Conservation (phyloP, 768 basidiomycete species). For the Leccinum sublutescens region DNA sequence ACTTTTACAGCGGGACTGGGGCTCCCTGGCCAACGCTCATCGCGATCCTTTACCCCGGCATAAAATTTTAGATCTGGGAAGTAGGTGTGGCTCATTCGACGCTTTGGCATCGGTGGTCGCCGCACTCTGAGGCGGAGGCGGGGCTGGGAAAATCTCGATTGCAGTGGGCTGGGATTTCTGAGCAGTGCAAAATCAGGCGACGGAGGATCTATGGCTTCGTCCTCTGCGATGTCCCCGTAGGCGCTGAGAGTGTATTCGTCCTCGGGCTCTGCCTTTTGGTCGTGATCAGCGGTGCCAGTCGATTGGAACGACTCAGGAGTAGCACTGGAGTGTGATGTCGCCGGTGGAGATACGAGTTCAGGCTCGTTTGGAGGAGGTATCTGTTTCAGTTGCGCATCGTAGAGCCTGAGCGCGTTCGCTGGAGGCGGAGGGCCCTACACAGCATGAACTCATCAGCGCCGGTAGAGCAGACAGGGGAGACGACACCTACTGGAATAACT, state of each 20-base stretch:
- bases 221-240: conserved; percentile 46
- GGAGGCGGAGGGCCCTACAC: too few relatives aligned
- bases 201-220: conserved; percentile 37
- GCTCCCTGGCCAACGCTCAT: conserved; percentile 15
- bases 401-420: too few relatives aligned
- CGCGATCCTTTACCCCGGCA: not conserved
- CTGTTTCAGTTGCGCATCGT: not conserved
- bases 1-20: conserved; percentile 13
- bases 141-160: conserved; percentile 8
- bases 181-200: conserved; percentile 1
- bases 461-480: too few relatives aligned
- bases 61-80: conserved; percentile 6
- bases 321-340: not conserved
- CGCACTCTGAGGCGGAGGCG: conserved; percentile 27
- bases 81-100: conserved; percentile 13
- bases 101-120: conserved; percentile 30
- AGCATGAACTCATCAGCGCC: too few relatives aligned
- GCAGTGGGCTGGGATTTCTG: not conserved
- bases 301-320: not conserved
- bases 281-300: not conserved
- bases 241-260: conserved; percentile 42
- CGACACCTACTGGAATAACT: too few relatives aligned
- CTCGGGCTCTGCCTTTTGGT: conserved; percentile 17
- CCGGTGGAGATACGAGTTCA: not conserved
- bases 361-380: not conserved